A percentile compares a stretch with the other conserved stretches of the same genome.
phyloP scores from a whole-genome alignment of 805 yeast species.

The Saccharomycopsis sp. region DNA sequence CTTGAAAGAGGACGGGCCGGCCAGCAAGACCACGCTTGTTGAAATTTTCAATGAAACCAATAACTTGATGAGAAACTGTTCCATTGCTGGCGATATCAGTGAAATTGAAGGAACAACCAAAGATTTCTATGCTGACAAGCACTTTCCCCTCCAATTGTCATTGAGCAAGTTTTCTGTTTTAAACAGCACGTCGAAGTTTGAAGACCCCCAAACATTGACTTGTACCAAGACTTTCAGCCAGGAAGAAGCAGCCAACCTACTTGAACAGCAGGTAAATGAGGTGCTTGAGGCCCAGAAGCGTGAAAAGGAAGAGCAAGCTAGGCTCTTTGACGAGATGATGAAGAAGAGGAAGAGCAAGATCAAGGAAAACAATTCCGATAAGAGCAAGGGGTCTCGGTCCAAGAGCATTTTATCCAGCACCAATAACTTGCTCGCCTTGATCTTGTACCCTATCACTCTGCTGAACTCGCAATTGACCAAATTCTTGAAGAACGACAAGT shows the following conservation, averaged over 20 bases:
- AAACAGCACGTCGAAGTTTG: conserved; percentile 7
- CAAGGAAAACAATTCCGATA: conserved; percentile 3
- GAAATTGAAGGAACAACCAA: conserved; percentile 21
- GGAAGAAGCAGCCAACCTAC: not conserved
- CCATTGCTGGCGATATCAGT: conserved; percentile 19
- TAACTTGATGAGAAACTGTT: conserved; percentile 8
- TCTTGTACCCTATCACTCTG: conserved; percentile 1
- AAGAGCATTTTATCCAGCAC: conserved; percentile 3
- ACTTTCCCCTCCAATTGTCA: not conserved
- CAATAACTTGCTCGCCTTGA: conserved; percentile 1
- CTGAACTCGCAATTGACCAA: not conserved
- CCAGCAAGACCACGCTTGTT: not conserved
- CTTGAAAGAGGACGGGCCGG: not conserved
- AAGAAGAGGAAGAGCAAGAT: conserved; percentile 3
- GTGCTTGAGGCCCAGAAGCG: conserved; percentile 2
- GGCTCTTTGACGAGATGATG: conserved; percentile 10
- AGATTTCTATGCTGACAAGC: not conserved
- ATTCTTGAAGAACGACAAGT: conserved; percentile 1
- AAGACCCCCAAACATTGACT: not conserved
- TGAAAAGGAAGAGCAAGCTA: conserved; percentile 12
- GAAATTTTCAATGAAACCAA: conserved; percentile 8
- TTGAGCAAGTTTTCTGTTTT: conserved; percentile 13
- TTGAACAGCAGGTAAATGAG: conserved; percentile 1
- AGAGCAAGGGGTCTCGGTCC: not conserved
- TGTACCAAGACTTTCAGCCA: not conserved